These are phyloP conservation scores for Chytriomyces sp. DNA, from an alignment of 192 early-diverging fungal genomes.

Conservation along the genomic window DNA sequence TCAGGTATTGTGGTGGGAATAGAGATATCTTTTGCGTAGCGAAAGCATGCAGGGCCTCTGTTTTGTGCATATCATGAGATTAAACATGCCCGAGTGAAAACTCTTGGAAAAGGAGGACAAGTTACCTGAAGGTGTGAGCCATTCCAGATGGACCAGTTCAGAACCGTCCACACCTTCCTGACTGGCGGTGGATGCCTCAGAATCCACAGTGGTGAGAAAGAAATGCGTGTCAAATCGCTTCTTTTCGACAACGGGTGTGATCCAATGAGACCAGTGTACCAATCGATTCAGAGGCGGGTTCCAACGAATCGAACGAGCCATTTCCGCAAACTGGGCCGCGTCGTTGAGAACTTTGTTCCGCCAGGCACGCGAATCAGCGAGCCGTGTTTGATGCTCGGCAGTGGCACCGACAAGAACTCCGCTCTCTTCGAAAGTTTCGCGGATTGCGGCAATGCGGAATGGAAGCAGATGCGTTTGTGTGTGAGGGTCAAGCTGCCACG, in stretches of 20 bases:
- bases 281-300: constrained; percentile 47
- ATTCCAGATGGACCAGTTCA: constrained; percentile 67
- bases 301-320: constrained; percentile 44
- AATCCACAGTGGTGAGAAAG: constrained; percentile 62
- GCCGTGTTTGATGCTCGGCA: constrained; percentile 6
- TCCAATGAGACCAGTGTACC: constrained; percentile 69
- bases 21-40: constrained; percentile 49
- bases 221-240: constrained; percentile 72
- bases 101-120: constrained; percentile 55
- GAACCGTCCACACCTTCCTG: constrained; percentile 50
- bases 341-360: constrained; percentile 52
- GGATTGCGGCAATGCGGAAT: constrained; percentile 8
- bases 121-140: constrained; percentile 68
- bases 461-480: background rate
- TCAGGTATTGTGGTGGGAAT: constrained; percentile 72
- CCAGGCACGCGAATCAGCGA: constrained; percentile 46
- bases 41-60: constrained; percentile 1
- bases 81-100: background rate
- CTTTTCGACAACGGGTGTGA: constrained; percentile 62
- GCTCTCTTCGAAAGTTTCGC: constrained; percentile 83
- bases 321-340: constrained; percentile 55
- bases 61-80: background rate
- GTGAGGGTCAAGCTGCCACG: background rate
- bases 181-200: constrained; percentile 41
- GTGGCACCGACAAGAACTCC: constrained; percentile 67